These are phyloP conservation scores for Marasmius oreades DNA, from an alignment of 1,284 basidiomycete genomes.

Conservation along the genomic window DNA sequence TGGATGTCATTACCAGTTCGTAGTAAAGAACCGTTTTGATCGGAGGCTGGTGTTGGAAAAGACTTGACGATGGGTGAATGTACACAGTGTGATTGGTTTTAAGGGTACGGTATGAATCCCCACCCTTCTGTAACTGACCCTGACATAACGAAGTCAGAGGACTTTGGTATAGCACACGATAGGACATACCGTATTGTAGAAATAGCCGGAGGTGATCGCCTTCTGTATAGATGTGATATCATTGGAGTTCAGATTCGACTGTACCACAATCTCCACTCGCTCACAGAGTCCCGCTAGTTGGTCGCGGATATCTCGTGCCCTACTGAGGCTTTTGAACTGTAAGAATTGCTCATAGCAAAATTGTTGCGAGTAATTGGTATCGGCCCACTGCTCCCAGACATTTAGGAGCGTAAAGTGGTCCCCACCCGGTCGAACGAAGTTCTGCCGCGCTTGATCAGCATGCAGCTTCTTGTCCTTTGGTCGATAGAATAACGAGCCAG, in stretches of 20 bases:
- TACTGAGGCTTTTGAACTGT: constrained; percentile 92
- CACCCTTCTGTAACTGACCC: constrained; percentile 87
- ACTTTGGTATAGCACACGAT: no score
- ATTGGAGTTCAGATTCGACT: constrained; percentile 84
- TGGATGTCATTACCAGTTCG: constrained; percentile 87
- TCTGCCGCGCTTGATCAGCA: constrained; percentile 95
- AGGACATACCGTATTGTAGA: constrained; percentile 85
- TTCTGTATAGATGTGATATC: constrained; percentile 94
- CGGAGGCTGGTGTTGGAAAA: constrained; percentile 95
- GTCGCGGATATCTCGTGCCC: constrained; percentile 95
- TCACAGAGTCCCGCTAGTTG: constrained; percentile 95
- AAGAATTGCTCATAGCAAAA: constrained; percentile 97
- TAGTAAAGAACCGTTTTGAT: constrained; percentile 91
- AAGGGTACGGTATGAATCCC: constrained; percentile 88
- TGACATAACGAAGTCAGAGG: constrained; percentile 27
- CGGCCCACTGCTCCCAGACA: constrained; percentile 98
- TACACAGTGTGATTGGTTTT: constrained; percentile 96
- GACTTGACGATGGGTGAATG: constrained; percentile 92
- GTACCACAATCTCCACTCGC: constrained; percentile 90
- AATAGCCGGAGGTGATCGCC: constrained; percentile 92
- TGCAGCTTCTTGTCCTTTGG: constrained; percentile 97
- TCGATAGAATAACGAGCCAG: constrained; percentile 90
- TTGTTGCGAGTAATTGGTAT: constrained; percentile 93
- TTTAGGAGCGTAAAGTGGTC: constrained; percentile 98
- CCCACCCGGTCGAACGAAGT: constrained; percentile 93